Evolutionary conservation across 2,329 filamentous ascomycete genomes (phyloP).

Genomic region (Dryadomyces quercus-mongolicae): DNA sequence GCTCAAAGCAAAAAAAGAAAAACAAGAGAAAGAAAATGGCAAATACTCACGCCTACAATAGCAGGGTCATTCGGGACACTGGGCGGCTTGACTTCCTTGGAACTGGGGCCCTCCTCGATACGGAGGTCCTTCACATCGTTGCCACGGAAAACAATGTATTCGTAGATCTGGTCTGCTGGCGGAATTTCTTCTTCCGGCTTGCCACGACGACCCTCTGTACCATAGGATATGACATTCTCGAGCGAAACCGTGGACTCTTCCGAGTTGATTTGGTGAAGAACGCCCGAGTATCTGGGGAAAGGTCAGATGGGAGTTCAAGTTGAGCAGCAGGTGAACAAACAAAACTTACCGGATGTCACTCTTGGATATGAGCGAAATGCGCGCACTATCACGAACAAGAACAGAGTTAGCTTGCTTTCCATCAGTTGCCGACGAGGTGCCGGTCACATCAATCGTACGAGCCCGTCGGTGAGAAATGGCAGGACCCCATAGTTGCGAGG

Average conservation of each 20-base stretch:
- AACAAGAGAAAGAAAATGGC: background rate
- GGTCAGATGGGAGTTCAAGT: background rate
- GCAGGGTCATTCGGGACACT: conserved; percentile 88
- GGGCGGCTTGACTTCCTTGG: conserved; percentile 62
- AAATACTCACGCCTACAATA: conserved; percentile 84
- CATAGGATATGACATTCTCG: conserved; percentile 89
- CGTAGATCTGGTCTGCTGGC: conserved; percentile 80
- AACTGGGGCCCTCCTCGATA: conserved; percentile 71
- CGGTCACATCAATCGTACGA: background rate
- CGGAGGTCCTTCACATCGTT: conserved; percentile 97
- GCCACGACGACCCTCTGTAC: conserved; percentile 79
- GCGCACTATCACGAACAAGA: conserved; percentile 3
- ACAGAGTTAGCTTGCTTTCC: background rate
- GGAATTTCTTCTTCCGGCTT: conserved; percentile 72
- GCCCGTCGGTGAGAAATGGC: background rate
- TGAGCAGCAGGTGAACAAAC: background rate
- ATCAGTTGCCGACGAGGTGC: background rate
- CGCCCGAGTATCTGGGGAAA: conserved; percentile 73
- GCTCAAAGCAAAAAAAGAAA: conserved; percentile 8
- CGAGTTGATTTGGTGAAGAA: conserved; percentile 94
- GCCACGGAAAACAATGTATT: conserved; percentile 96
- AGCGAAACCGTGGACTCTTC: conserved; percentile 93
- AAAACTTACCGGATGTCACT: conserved; percentile 11
- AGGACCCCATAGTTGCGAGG: background rate
- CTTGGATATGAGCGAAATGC: conserved; percentile 13